Evolutionary conservation across 2,329 filamentous ascomycete genomes (phyloP).

Genomic region (Triangularia verruculosa): DNA sequence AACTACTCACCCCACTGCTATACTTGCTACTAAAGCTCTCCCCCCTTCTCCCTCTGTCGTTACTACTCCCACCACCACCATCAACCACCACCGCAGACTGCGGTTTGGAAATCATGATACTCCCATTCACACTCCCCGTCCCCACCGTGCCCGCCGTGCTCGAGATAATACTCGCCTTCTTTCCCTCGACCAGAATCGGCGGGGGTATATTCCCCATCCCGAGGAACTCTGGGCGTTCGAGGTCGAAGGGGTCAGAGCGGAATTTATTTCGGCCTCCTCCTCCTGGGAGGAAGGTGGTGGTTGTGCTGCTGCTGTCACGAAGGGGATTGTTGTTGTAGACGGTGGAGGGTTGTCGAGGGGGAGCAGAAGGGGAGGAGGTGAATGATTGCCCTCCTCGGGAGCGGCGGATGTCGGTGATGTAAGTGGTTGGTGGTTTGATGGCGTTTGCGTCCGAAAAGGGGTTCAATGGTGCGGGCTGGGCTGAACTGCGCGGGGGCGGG

Average conservation of each 20-base stretch:
- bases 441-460: constrained; percentile 52
- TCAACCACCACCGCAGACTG: constrained; percentile 13
- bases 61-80: too few relatives aligned
- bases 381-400: constrained; percentile 50
- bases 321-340: constrained; percentile 32
- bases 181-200: constrained; percentile 13
- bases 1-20: constrained; percentile 46
- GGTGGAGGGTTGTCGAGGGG: constrained; percentile 34
- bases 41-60: constrained; percentile 29
- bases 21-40: constrained; percentile 47
- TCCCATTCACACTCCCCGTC: constrained; percentile 1
- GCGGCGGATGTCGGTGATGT: constrained; percentile 47
- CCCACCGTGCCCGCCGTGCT: constrained; percentile 28
- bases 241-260: constrained; percentile 63
- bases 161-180: constrained; percentile 30
- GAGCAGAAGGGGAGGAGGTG: constrained; percentile 32
- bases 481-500: constrained; percentile 34
- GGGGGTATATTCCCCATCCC: constrained; percentile 25
- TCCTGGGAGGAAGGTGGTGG: constrained; percentile 25
- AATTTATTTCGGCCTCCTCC: constrained; percentile 53
- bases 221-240: constrained; percentile 53
- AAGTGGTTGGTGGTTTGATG: constrained; percentile 37
- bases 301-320: neutral
- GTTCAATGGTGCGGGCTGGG: constrained; percentile 41
- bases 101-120: constrained; percentile 21